These are phyloP conservation scores for Picea abies DNA, from an alignment of 83 land plant species.

Conservation along the genomic window DNA sequence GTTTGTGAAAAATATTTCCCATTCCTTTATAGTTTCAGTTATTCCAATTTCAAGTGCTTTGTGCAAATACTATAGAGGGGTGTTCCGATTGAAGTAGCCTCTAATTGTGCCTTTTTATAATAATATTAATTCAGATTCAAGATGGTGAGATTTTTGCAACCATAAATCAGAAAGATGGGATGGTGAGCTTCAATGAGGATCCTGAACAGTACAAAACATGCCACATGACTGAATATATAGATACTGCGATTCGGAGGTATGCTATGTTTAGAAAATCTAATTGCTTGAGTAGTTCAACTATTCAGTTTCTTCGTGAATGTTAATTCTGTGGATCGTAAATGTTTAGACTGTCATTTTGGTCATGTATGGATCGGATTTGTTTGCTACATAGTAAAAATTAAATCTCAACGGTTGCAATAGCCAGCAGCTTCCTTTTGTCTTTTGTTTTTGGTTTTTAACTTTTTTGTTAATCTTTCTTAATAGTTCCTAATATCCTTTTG, in stretches of 20 bases:
- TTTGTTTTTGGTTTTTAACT: too few species aligned
- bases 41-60: not conserved
- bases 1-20: not conserved
- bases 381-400: too few species aligned
- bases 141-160: conserved; percentile 97
- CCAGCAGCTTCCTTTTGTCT: too few species aligned
- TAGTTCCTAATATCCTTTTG: too few species aligned
- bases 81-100: conserved; percentile 1
- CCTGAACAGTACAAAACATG: conserved; percentile 97
- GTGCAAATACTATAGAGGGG: not conserved
- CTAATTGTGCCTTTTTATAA: not conserved
- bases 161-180: conserved; percentile 99
- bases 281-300: too few species aligned
- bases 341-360: too few species aligned
- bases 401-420: too few species aligned
- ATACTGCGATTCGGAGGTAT: conserved; percentile 86
- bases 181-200: conserved; percentile 99
- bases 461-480: too few species aligned
- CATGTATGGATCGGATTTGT: too few species aligned
- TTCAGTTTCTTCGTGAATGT: too few species aligned
- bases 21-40: not conserved
- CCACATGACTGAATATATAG: conserved; percentile 84
- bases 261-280: too few species aligned
- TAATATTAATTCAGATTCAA: conserved; percentile 66
- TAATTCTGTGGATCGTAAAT: too few species aligned